Conservation (phyloP, 495 filamentous ascomycete species). For the Terfezia claveryi region DNA sequence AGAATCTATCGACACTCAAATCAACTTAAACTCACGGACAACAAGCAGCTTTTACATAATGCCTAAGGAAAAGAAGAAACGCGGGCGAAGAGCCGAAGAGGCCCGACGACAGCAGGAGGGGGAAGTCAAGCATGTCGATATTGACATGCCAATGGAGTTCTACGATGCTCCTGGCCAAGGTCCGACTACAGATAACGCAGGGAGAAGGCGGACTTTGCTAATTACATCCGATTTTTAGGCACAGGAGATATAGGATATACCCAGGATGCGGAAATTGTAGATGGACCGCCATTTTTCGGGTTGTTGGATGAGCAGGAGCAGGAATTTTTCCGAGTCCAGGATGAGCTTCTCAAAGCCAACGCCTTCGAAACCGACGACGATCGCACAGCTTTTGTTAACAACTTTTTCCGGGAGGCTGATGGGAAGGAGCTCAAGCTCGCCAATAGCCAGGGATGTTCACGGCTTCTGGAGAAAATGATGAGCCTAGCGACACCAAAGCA, state of each 20-base stretch:
- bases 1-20: too few relatives aligned
- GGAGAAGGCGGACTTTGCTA: conserved; percentile 18
- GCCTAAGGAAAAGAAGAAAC: conserved; percentile 42
- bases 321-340: conserved; percentile 78
- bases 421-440: too few relatives aligned
- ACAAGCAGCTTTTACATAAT: conserved; percentile 14
- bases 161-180: not conserved
- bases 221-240: conserved; percentile 10
- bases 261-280: conserved; percentile 5
- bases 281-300: conserved; percentile 56
- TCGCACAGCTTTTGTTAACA: too few relatives aligned
- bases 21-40: not conserved
- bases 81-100: conserved; percentile 42
- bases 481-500: conserved; percentile 55
- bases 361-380: too few relatives aligned
- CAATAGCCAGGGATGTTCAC: conserved; percentile 34
- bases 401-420: too few relatives aligned
- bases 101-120: conserved; percentile 25
- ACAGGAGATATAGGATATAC: conserved; percentile 2
- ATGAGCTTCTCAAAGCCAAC: too few relatives aligned
- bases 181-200: conserved; percentile 15
- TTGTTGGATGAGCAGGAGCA: conserved; percentile 75
- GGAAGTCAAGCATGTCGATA: conserved; percentile 18
- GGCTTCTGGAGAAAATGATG: conserved; percentile 79
- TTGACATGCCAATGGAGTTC: not conserved